These are phyloP conservation scores for Diversispora epigaea DNA, from an alignment of 192 early-diverging fungal genomes.

Conservation along the genomic window DNA sequence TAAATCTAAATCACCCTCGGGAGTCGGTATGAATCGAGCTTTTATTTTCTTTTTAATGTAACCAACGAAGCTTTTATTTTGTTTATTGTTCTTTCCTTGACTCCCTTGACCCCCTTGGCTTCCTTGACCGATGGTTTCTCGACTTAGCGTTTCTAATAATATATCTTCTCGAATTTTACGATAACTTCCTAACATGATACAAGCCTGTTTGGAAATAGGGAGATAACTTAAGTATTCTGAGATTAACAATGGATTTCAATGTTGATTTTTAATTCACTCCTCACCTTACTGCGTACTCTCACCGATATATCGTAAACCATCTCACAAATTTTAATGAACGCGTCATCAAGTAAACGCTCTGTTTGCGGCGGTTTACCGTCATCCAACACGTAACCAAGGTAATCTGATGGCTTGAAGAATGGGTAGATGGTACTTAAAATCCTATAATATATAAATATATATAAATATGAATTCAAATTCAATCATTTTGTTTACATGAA, in stretches of 20 bases:
- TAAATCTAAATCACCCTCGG: slow-evolving; percentile 63
- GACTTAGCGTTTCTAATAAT: slow-evolving; percentile 74
- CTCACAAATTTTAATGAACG: slow-evolving; percentile 80
- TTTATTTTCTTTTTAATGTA: neutral
- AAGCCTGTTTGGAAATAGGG: slow-evolving; percentile 48
- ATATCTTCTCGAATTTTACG: slow-evolving; percentile 56
- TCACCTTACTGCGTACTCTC: slow-evolving; percentile 64
- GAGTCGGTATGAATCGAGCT: slow-evolving; percentile 51
- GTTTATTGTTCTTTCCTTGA: neutral
- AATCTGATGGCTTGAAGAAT: slow-evolving; percentile 48
- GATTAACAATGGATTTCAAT: slow-evolving; percentile 20
- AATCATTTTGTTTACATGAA: neutral
- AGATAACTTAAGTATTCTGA: neutral
- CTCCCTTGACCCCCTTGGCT: neutral
- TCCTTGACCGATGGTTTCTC: slow-evolving; percentile 70
- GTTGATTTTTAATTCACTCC: neutral
- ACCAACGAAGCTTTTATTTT: neutral
- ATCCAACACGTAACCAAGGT: slow-evolving; percentile 37
- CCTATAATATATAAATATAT: slow-evolving; percentile 13
- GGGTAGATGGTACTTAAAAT: slow-evolving; percentile 54
- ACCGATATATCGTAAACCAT: slow-evolving; percentile 76
- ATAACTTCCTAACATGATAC: slow-evolving; percentile 65
- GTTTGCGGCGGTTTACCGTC: slow-evolving; percentile 26
- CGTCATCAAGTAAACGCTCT: slow-evolving; percentile 64
- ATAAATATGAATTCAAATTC: neutral